phyloP scores from a whole-genome alignment of 805 yeast genomes.

The Saturnispora saitoi region DNA sequence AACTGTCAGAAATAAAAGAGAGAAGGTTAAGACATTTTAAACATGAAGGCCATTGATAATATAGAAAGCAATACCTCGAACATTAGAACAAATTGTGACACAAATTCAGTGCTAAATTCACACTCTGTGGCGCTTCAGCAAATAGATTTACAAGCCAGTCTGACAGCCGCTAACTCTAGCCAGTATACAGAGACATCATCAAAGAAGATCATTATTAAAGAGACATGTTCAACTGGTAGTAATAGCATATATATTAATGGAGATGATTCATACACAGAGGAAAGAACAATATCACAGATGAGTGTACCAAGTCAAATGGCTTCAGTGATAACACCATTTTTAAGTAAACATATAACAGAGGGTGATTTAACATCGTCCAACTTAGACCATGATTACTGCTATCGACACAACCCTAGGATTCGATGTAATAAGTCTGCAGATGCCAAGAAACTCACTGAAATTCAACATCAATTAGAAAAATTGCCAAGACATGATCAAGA shows the following conservation, averaged over 20 bases:
- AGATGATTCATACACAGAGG: not conserved
- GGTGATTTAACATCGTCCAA: slow-evolving; percentile 21
- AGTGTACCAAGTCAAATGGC: not conserved
- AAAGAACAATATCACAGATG: slow-evolving; percentile 6
- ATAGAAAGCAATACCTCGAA: not conserved
- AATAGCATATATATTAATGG: not conserved
- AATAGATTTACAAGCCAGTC: not conserved
- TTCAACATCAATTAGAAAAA: slow-evolving; percentile 49
- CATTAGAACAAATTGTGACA: not conserved
- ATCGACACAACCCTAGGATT: slow-evolving; percentile 87
- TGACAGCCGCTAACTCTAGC: not conserved
- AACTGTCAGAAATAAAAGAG: not conserved
- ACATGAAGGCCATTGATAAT: not conserved
- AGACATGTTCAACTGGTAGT: too few species aligned
- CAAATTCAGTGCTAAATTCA: not conserved
- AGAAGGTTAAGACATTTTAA: not conserved
- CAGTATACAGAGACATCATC: not conserved
- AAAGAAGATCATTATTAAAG: too few species aligned
- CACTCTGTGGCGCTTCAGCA: not conserved
- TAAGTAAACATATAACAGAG: slow-evolving; percentile 29
- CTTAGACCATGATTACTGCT: slow-evolving; percentile 61
- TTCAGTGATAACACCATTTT: slow-evolving; percentile 30
- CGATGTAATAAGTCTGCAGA: slow-evolving; percentile 65
- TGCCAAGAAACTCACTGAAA: slow-evolving; percentile 49
- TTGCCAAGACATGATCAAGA: slow-evolving; percentile 66